Conservation (phyloP, 148 eudicot genomes). For the Fagopyrum homotropicum region DNA sequence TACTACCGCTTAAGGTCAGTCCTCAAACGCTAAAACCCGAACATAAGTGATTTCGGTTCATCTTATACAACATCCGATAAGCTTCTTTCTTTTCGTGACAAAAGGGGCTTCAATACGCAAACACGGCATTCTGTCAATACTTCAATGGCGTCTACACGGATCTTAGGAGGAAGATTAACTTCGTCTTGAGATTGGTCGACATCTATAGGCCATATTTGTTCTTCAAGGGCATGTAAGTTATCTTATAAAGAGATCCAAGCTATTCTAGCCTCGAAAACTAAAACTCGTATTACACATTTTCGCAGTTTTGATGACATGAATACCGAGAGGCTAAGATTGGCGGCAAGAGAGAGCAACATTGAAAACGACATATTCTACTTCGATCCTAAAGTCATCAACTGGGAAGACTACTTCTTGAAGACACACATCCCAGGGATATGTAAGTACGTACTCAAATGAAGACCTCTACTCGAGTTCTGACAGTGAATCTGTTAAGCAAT, state of each 20-base stretch:
- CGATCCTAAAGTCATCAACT: slow-evolving; percentile 41
- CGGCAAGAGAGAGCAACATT: slow-evolving; percentile 18
- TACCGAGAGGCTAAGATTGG: slow-evolving; percentile 36
- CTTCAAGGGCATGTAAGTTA: slow-evolving; percentile 64
- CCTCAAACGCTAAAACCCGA: background rate
- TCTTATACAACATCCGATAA: too few relatives aligned
- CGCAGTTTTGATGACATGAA: slow-evolving; percentile 45
- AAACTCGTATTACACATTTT: background rate
- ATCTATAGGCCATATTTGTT: slow-evolving; percentile 61
- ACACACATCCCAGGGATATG: slow-evolving; percentile 43
- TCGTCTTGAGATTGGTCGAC: slow-evolving; percentile 42
- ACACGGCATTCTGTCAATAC: slow-evolving; percentile 43
- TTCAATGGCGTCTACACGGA: slow-evolving; percentile 30
- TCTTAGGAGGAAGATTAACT: slow-evolving; percentile 41
- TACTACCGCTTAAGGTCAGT: slow-evolving; percentile 64
- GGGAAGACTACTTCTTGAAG: slow-evolving; percentile 48
- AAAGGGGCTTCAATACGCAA: slow-evolving; percentile 43
- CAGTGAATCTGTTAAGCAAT: background rate
- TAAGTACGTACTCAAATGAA: slow-evolving; percentile 34
- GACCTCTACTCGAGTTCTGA: background rate
- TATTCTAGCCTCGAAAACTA: too few relatives aligned
- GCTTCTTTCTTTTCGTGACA: background rate
- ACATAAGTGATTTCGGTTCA: background rate
- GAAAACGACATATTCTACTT: slow-evolving; percentile 44
- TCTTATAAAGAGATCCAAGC: background rate